A percentile compares a stretch with the other conserved stretches of the same genome.
phyloP scores from a whole-genome alignment of 148 eudicot species.

The Rhododendron mucronatum region DNA sequence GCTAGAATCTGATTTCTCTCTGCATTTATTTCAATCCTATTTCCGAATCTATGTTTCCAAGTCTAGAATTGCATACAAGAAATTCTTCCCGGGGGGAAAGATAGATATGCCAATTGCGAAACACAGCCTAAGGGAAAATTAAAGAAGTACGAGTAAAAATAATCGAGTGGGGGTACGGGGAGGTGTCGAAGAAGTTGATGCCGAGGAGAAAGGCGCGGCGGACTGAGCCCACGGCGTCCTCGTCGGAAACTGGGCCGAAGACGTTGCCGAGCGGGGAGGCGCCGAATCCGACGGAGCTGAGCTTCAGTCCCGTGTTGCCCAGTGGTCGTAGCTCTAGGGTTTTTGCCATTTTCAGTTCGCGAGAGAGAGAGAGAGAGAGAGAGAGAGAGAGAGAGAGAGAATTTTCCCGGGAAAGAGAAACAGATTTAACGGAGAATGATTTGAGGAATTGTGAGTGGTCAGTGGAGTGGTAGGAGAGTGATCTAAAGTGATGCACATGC shows the following conservation, averaged over 20 bases:
- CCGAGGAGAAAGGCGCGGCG: conserved; percentile 60
- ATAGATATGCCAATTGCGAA: neutral
- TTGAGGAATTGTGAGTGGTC: neutral
- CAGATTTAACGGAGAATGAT: neutral
- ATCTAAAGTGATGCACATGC: neutral
- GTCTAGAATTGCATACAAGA: neutral
- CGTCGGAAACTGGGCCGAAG: conserved; percentile 67
- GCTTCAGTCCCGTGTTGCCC: conserved; percentile 78
- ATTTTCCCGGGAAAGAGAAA: neutral
- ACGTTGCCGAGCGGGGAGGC: conserved; percentile 97
- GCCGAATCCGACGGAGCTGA: conserved; percentile 88
- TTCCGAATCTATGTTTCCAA: neutral
- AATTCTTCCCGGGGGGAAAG: neutral
- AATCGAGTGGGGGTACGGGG: conserved; percentile 51
- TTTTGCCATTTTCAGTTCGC: neutral
- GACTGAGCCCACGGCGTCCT: conserved; percentile 70
- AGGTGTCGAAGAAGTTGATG: conserved; percentile 93
- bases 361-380: neutral
- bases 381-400: neutral
- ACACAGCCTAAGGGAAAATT: neutral
- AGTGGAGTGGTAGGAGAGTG: no score
- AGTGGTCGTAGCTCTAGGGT: conserved; percentile 63
- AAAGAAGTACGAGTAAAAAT: neutral
- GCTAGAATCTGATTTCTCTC: neutral
- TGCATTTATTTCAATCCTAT: neutral